Conservation (phyloP, 2,329 filamentous ascomycete species). For the Beauveria brongniartii region DNA sequence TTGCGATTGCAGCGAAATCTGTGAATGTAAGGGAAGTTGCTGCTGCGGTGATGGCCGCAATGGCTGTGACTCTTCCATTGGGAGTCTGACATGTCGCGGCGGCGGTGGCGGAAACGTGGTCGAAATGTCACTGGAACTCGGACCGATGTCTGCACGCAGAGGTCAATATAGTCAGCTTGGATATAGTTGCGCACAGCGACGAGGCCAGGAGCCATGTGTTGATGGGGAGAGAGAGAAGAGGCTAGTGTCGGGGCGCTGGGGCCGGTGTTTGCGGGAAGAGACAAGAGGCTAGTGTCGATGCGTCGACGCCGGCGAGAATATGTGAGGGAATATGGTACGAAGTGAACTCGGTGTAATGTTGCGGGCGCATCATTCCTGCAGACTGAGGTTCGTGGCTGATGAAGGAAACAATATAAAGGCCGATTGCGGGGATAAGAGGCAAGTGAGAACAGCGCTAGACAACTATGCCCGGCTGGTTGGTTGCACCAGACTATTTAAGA, state of each 20-base stretch:
- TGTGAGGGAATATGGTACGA: no score
- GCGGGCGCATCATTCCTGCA: no score
- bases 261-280: no score
- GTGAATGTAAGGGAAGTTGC: background rate
- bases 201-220: no score
- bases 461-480: background rate
- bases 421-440: background rate
- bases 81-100: background rate
- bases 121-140: background rate
- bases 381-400: background rate
- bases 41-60: background rate
- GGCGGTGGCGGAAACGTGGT: background rate
- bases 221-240: no score
- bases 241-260: no score
- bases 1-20: background rate
- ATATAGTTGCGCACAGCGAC: no score
- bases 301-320: no score
- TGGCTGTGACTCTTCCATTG: background rate
- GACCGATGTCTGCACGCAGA: background rate
- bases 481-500: background rate
- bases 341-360: no score
- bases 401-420: background rate
- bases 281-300: no score
- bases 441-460: conserved; percentile 2
- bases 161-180: background rate